Conservation (phyloP, 1,139 yeast species). For the Magnusiomyces paraingens region DNA sequence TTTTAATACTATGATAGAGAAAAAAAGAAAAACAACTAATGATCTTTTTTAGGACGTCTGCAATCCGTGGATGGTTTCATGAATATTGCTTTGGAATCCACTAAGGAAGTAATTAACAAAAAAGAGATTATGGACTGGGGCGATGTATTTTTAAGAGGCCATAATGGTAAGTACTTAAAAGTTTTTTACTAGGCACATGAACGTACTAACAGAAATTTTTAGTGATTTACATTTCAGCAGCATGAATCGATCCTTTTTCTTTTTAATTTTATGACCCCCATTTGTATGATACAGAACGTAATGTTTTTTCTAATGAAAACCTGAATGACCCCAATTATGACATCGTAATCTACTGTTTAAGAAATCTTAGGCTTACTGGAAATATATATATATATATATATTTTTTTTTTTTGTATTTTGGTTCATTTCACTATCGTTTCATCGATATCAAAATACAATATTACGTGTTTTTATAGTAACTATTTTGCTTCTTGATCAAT, state of each 20-base stretch:
- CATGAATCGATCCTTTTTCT: slow-evolving; percentile 11
- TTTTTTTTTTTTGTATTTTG: too few species aligned
- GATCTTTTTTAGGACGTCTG: slow-evolving; percentile 43
- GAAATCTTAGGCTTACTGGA: too few species aligned
- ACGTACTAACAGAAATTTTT: background rate
- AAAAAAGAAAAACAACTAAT: too few species aligned
- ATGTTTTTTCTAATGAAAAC: too few species aligned
- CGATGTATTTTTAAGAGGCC: slow-evolving; percentile 92
- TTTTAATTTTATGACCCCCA: background rate
- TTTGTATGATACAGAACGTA: too few species aligned
- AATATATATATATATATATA: too few species aligned
- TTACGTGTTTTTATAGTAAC: too few species aligned
- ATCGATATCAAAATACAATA: too few species aligned
- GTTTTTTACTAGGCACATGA: background rate
- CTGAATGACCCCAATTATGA: too few species aligned
- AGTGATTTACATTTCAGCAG: slow-evolving; percentile 29
- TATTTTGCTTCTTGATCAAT: too few species aligned
- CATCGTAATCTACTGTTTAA: too few species aligned
- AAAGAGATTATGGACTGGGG: slow-evolving; percentile 57
- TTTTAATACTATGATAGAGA: background rate
- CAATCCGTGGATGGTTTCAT: slow-evolving; percentile 95
- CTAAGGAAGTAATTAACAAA: slow-evolving; percentile 60
- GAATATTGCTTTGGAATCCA: slow-evolving; percentile 82
- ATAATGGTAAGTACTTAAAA: slow-evolving; percentile 50
- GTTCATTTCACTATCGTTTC: too few species aligned